Base-by-base conservation (phyloP, 306 rosid species). In the Nissolia schottii region DNA sequence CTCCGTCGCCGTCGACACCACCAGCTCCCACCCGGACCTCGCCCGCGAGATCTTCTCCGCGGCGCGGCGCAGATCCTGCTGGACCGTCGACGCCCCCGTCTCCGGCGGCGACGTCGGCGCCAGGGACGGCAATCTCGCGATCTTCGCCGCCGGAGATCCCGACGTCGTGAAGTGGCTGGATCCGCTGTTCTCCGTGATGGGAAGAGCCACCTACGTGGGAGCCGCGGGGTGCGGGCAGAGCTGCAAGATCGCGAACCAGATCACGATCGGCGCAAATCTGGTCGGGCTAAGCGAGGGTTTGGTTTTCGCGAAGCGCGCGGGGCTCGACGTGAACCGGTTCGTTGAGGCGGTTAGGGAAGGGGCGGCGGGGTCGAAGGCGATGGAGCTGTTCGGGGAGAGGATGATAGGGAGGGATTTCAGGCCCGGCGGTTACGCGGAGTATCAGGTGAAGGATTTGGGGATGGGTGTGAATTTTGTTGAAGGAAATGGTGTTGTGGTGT, bases 81-180 rank as follows among this genome's bases (percentile, higher is more conserved):
- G 90, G 91, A 61, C 96, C 7, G 88, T 92, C 6, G 96, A 90
- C 45, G 98, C 96, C 0, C 96, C 96, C 0, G 96, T 92, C 2
- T 90, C 98, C 3, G 95, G 96, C 0, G 98, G 96, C 1, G 96
- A 92, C 19, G 48, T 88, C 11, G 98, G 98, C 8, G 96, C 98
- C 7, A 82, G 88, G 35, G 96, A 92, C 34, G 95, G 96, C 16
- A 90, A 73, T 13, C 77, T 92, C 3, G 96, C 96, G 0, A 86
- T 92, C 57, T 75, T 92, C 19, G 89, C 89, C 0, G 98, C 84
- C 2, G 96, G 96, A 0, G 95, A 92, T 29, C 38, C 45, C 0
- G 27, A 64, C 0, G 86, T 92, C 5, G 89, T 92, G 5, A 57
- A 84, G 11, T 92, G 98, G 95, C 61, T 90, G 9, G 31, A 74